Evolutionary conservation across 805 yeast genomes (phyloP), one percentile per base, ranked within the genome.

Genomic region (Wickerhamomyces pijperi): DNA sequence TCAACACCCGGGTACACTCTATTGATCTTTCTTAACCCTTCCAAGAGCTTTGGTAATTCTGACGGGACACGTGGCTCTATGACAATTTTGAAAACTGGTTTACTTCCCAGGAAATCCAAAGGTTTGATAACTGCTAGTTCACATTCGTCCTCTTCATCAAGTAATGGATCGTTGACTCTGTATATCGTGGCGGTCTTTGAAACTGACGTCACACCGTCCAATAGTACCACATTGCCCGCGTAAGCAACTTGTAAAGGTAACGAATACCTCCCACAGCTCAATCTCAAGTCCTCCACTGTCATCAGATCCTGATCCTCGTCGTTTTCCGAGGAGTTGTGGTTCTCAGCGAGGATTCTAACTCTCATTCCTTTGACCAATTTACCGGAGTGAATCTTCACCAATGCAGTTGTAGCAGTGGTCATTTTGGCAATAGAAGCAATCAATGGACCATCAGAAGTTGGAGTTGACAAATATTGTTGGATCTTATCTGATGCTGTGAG

Each of bases 41-140:
- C 77, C 13, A 79, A 62, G 47, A 92, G 63, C 43, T 70, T 71
- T 0, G 94, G 90, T 15, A 83, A 60, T 41, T 88, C 94, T 0
- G 83, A 70, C 0, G 96, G 95, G 20, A 72, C 67, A 14, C 70
- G 66, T 0, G 97, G 94, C 51, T 87, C 94, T 16, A 90, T 71
- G 1, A 94, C 87, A 3, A 90, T 72, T 50, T 86, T 85, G 50
- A 84, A 74, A 2, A 82, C 77, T 0, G 94, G 76, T 36, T 67
- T 62, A 6, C n/a, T n/a, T n/a, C 64, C 56, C 3, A 76, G 55
- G 42, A 65, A 68, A 35, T 68, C 66, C 14, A 72, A 50, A 0
- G 68, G 64, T 36, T 55, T 61, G 45, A 70, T 65, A n/a, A 58
- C 55, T 12, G 54, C 47, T 6, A 49, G 34, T 2, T 42, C 36